Evolutionary conservation across 1,284 basidiomycete genomes (phyloP).

Genomic region (Tilletia walkeri): DNA sequence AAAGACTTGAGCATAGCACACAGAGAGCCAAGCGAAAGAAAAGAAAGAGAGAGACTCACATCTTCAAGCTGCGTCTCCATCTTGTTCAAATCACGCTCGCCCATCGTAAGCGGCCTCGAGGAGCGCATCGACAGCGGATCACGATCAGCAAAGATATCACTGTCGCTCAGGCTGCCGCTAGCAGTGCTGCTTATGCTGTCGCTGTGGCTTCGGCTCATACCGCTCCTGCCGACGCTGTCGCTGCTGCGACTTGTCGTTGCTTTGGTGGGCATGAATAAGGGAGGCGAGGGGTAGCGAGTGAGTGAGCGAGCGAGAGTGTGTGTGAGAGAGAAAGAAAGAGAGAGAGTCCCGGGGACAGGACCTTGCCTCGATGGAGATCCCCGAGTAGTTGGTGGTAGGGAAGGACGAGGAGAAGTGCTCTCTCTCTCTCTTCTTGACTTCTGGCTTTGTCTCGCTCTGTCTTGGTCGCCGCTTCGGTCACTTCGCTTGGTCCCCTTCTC

Average conservation of each 20-base stretch:
- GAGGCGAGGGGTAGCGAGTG: background rate
- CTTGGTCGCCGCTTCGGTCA: too few species aligned
- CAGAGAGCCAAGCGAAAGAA: background rate
- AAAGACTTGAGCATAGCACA: background rate
- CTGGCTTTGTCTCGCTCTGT: too few species aligned
- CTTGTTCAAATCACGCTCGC: constrained; percentile 32
- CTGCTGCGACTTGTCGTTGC: background rate
- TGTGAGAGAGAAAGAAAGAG: too few species aligned
- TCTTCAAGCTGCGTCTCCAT: constrained; percentile 37
- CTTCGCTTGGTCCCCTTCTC: too few species aligned
- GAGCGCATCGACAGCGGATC: background rate
- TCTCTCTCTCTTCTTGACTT: too few species aligned
- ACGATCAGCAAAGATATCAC: background rate
- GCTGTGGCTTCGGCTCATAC: background rate
- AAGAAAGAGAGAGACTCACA: constrained; percentile 25
- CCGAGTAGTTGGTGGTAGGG: too few species aligned
- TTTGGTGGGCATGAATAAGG: background rate
- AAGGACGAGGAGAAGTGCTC: too few species aligned
- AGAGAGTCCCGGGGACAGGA: too few species aligned
- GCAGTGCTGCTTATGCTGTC: background rate
- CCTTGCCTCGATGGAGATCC: too few species aligned
- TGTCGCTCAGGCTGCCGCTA: background rate
- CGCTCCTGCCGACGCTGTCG: background rate
- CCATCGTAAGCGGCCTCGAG: constrained; percentile 27
- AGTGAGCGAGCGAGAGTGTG: background rate